Conservation (phyloP, 495 filamentous ascomycete genomes). For the Opeltia flavorubescens region DNA sequence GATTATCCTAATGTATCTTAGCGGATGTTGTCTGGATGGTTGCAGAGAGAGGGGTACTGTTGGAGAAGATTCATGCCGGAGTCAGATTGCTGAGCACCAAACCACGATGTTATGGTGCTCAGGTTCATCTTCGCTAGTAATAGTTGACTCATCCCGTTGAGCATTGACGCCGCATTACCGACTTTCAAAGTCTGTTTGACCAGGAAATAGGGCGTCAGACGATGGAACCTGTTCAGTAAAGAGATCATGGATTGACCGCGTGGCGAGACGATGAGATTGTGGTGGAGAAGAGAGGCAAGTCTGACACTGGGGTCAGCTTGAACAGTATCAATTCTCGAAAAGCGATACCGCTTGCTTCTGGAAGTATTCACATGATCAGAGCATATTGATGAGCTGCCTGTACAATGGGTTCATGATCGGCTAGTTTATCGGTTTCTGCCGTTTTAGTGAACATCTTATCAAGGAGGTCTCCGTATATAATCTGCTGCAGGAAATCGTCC, state of each 20-base stretch:
- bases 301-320: constrained; percentile 19
- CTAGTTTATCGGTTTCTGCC: constrained; percentile 36
- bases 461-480: constrained; percentile 44
- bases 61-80: constrained; percentile 60
- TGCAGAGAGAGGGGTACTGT: constrained; percentile 24
- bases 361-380: constrained; percentile 35
- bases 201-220: constrained; percentile 43
- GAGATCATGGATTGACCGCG: constrained; percentile 48
- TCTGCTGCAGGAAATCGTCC: constrained; percentile 39
- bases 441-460: constrained; percentile 42
- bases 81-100: constrained; percentile 44
- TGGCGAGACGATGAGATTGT: constrained; percentile 45
- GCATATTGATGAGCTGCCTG: constrained; percentile 43
- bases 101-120: constrained; percentile 48
- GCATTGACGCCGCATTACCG: constrained; percentile 56
- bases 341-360: too few species aligned
- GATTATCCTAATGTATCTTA: constrained; percentile 35
- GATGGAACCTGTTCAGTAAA: constrained; percentile 41
- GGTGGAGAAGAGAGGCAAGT: constrained; percentile 48
- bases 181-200: constrained; percentile 48
- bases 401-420: constrained; percentile 38
- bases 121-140: constrained; percentile 51
- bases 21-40: not conserved
- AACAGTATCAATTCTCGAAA: not conserved
- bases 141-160: constrained; percentile 47